Base-by-base conservation (phyloP, 495 filamentous ascomycete species). In the Xanthoparmelia taractica region DNA sequence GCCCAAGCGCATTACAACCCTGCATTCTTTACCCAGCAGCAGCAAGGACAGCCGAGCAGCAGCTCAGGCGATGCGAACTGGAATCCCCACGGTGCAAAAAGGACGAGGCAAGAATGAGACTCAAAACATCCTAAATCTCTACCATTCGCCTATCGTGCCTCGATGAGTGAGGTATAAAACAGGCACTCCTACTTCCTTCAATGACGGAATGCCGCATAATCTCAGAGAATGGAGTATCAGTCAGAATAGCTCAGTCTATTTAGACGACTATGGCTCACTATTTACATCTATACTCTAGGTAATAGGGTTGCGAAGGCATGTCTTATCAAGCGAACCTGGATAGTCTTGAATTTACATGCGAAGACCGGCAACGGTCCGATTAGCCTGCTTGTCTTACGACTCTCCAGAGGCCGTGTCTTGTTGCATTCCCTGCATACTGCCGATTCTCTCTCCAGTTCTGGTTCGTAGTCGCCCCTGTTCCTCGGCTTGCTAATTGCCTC, bases 41-140 rank as follows among this genome's bases (percentile, higher is more conserved):
- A 85, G 64, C 62, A 68, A 55, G 63, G 41, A 50, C 64, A 65
- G 25, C 71, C 72, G 20, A 72, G 69, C 57, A 73, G 72, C 36
- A 79, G 73, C 15, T 72, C 69, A 12, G 79, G 76, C 40, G 83
- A 82, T 64, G 86, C 83, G 36, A 82, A 80, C 66, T 89, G 89
- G 84, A 94, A 96, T 68, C 90, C 91, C 0, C 91, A 96, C 66
- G 88, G 88, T 34, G 84, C 88, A 12, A 96, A 96, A 73, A 82
- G 89, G 61, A 86, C 86, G 63, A 82, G 89, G 61, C 84, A 84
- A 65, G 85, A 87, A 69, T 87, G 79, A 63, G 18, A 27, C 61
- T 41, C 10, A 65, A 45, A 40, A 45, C 15, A 31, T 23, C 23
- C 34, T n/a, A 13, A 33, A 15, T 5, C 50, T 33, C 50, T 20